phyloP scores from a whole-genome alignment of 2,329 filamentous ascomycete genomes.

The Bipolaris oryzae region DNA sequence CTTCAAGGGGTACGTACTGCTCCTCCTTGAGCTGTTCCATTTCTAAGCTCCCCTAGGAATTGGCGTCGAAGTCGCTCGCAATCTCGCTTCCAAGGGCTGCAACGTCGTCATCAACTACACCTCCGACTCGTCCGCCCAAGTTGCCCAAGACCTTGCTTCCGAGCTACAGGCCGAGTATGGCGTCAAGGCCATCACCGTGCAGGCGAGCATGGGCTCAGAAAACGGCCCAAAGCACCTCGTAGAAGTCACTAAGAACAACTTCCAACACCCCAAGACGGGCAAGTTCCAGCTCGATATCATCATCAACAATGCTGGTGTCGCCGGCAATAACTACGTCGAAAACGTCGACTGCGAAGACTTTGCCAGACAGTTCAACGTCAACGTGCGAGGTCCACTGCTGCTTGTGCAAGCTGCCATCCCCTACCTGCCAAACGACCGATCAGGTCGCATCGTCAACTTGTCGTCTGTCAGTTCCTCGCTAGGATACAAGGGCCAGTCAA shows the following conservation, averaged over 20 bases:
- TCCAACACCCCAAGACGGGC: conserved; percentile 59
- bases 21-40: background rate
- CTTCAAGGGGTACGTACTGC: conserved; percentile 67
- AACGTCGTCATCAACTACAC: conserved; percentile 75
- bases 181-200: conserved; percentile 66
- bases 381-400: conserved; percentile 80
- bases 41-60: conserved; percentile 63
- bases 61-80: conserved; percentile 69
- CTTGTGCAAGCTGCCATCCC: conserved; percentile 74
- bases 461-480: conserved; percentile 63
- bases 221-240: conserved; percentile 67
- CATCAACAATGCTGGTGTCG: conserved; percentile 81
- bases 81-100: conserved; percentile 74
- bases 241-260: conserved; percentile 63
- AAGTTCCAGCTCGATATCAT: conserved; percentile 78
- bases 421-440: conserved; percentile 72
- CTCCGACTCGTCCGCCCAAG: conserved; percentile 62
- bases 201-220: conserved; percentile 72
- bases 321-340: conserved; percentile 67
- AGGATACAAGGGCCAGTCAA: conserved; percentile 64
- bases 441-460: conserved; percentile 67
- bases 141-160: conserved; percentile 60
- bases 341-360: conserved; percentile 71
- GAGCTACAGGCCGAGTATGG: conserved; percentile 63
- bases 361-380: conserved; percentile 74